Conservation (phyloP, 768 basidiomycete genomes). For the Tephrocybe rancida region DNA sequence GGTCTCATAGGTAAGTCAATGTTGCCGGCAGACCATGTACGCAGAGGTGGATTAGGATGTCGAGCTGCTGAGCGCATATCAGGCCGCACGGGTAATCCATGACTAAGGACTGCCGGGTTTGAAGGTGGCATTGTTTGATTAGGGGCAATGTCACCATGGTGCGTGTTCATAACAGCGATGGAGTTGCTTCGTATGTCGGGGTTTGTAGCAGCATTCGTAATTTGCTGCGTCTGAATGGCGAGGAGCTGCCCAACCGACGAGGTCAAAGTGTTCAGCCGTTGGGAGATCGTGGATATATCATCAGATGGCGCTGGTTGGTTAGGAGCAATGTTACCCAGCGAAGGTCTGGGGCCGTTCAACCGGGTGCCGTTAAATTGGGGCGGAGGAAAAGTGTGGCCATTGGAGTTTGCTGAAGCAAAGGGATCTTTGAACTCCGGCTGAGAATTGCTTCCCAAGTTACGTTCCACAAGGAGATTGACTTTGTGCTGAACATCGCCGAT, state of each 20-base stretch:
- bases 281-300: constrained; percentile 76
- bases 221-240: constrained; percentile 75
- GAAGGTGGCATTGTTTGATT: constrained; percentile 48
- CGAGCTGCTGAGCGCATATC: constrained; percentile 65
- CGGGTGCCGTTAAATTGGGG: constrained; percentile 47
- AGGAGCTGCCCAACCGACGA: constrained; percentile 86
- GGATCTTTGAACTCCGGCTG: constrained; percentile 87
- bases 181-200: constrained; percentile 42
- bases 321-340: constrained; percentile 69
- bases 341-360: constrained; percentile 56
- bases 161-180: constrained; percentile 37
- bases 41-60: constrained; percentile 68
- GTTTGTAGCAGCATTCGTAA: constrained; percentile 52
- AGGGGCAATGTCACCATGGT: constrained; percentile 50
- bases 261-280: constrained; percentile 77
- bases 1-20: constrained; percentile 72
- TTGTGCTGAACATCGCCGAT: constrained; percentile 77
- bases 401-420: constrained; percentile 53
- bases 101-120: constrained; percentile 48
- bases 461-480: constrained; percentile 75
- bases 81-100: constrained; percentile 65
- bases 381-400: constrained; percentile 34
- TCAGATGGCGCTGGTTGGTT: constrained; percentile 69
- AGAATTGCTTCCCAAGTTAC: constrained; percentile 45
- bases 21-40: constrained; percentile 85